These are phyloP conservation scores for Eucalyptus victrix DNA, from an alignment of 345 rosid genomes.

Conservation along the genomic window DNA sequence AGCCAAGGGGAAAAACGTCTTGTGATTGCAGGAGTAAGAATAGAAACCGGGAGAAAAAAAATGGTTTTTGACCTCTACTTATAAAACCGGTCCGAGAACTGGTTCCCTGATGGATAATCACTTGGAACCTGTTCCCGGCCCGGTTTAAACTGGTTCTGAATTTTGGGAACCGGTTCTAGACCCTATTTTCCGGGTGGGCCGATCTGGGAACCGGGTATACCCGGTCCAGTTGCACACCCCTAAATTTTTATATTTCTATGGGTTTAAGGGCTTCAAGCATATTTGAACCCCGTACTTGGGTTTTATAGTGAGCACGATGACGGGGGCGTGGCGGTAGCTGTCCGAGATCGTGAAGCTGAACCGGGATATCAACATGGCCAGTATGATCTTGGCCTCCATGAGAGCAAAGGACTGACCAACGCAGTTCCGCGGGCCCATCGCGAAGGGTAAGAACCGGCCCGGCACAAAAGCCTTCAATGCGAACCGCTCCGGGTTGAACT, in stretches of 20 bases:
- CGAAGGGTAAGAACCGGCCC: slow-evolving; percentile 36
- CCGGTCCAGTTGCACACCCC: not conserved
- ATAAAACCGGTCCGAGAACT: too few relatives aligned
- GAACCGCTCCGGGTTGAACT: slow-evolving; percentile 79
- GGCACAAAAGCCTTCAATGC: slow-evolving; percentile 27
- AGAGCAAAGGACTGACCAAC: slow-evolving; percentile 23
- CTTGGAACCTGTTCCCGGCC: too few relatives aligned
- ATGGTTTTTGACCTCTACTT: too few relatives aligned
- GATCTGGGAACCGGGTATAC: too few relatives aligned
- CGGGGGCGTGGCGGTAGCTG: slow-evolving; percentile 28
- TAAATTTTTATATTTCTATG: not conserved
- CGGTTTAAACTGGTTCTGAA: too few relatives aligned
- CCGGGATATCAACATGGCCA: slow-evolving; percentile 23
- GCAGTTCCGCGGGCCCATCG: slow-evolving; percentile 48
- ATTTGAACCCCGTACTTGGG: slow-evolving; percentile 40
- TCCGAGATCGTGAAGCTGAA: slow-evolving; percentile 27
- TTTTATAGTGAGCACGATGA: slow-evolving; percentile 25
- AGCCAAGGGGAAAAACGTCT: too few relatives aligned
- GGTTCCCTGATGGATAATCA: too few relatives aligned
- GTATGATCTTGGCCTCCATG: slow-evolving; percentile 42
- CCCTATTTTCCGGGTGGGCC: too few relatives aligned
- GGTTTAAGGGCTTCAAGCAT: not conserved
- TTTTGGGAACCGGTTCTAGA: too few relatives aligned
- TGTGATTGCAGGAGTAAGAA: too few relatives aligned
- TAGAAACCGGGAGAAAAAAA: too few relatives aligned